Conservation (phyloP, 305 asterid species). For the Ilex paraguariensis region DNA sequence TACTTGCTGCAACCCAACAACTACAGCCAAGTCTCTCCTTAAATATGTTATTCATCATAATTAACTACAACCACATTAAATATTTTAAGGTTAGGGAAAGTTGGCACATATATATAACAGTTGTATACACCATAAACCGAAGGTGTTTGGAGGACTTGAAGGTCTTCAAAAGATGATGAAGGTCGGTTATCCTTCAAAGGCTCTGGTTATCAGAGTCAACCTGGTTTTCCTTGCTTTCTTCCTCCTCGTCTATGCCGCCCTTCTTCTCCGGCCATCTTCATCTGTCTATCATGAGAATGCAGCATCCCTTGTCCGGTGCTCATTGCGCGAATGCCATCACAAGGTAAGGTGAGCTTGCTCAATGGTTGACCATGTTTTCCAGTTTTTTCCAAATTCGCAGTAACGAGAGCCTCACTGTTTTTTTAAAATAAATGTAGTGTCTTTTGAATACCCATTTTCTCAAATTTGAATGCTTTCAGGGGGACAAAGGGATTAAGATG, state of each 20-base stretch:
- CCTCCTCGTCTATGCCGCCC: slow-evolving; percentile 36
- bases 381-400: too few species aligned
- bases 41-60: slow-evolving; percentile 5
- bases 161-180: slow-evolving; percentile 38
- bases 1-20: background rate
- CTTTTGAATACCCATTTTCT: too few species aligned
- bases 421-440: background rate
- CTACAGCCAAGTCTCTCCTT: slow-evolving; percentile 9
- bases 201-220: slow-evolving; percentile 49
- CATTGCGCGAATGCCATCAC: slow-evolving; percentile 48
- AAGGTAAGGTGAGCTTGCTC: slow-evolving; percentile 60
- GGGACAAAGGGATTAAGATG: slow-evolving; percentile 43
- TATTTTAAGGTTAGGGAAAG: background rate
- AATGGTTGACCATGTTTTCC: too few species aligned
- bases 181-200: slow-evolving; percentile 32
- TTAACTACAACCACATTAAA: background rate
- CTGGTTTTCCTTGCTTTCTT: slow-evolving; percentile 44
- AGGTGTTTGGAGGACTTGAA: slow-evolving; percentile 10
- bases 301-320: slow-evolving; percentile 37
- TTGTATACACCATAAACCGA: slow-evolving; percentile 3
- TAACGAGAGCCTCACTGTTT: background rate
- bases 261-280: slow-evolving; percentile 46
- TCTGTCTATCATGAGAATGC: slow-evolving; percentile 40
- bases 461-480: slow-evolving; percentile 7
- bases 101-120: background rate